Percentiles rank a stretch among this genome's conserved stretches.
Evolutionary conservation across 2,329 filamentous ascomycete genomes (phyloP).

Genomic region (Colletotrichum sp.): DNA sequence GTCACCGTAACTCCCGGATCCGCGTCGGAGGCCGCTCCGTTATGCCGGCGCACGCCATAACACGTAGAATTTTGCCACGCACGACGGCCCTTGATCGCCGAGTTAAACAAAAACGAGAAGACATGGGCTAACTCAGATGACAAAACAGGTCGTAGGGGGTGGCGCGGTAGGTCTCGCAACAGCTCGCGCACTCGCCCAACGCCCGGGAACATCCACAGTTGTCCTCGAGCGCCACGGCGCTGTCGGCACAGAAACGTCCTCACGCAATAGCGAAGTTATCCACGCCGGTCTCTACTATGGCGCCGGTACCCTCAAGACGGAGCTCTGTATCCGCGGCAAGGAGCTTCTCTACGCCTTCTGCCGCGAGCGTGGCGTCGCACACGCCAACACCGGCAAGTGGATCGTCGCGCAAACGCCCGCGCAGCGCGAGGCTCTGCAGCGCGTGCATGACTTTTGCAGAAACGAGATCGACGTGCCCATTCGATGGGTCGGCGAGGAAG

Average conservation of each 20-base stretch:
- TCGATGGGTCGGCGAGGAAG: slow-evolving; percentile 67
- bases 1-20: background rate
- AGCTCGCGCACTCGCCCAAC: slow-evolving; percentile 73
- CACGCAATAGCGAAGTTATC: slow-evolving; percentile 93
- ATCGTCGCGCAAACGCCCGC: slow-evolving; percentile 82
- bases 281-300: slow-evolving; percentile 96
- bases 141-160: slow-evolving; percentile 58
- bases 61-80: background rate
- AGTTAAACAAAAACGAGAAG: background rate
- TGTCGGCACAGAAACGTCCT: slow-evolving; percentile 85
- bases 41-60: background rate
- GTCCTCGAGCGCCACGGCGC: slow-evolving; percentile 80
- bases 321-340: slow-evolving; percentile 80
- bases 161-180: slow-evolving; percentile 81
- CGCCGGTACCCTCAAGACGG: slow-evolving; percentile 75
- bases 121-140: background rate
- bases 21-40: background rate
- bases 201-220: slow-evolving; percentile 68
- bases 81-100: background rate
- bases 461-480: slow-evolving; percentile 65
- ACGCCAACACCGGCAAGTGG: slow-evolving; percentile 87
- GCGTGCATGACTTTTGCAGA: slow-evolving; percentile 51
- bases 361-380: slow-evolving; percentile 66
- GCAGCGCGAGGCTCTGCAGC: slow-evolving; percentile 69
- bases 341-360: slow-evolving; percentile 82